Evolutionary conservation across 768 basidiomycete genomes (phyloP).

Genomic region (Astraeus odoratus): DNA sequence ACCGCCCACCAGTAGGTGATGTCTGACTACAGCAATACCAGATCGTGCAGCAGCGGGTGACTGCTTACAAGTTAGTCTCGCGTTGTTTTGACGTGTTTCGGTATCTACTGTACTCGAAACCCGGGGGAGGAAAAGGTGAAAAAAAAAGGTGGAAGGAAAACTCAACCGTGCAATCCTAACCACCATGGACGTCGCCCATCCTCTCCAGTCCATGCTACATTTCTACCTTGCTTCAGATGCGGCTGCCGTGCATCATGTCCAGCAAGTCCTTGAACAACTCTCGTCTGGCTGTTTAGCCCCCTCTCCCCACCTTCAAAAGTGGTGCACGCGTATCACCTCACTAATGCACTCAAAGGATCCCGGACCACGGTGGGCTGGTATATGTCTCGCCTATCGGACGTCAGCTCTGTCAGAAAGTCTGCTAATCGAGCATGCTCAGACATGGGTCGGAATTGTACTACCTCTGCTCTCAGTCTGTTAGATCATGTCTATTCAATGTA

Average conservation of each 20-base stretch:
- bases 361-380: constrained; percentile 74
- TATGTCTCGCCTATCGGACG: constrained; percentile 67
- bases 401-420: constrained; percentile 48
- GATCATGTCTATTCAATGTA: constrained; percentile 11
- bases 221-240: constrained; percentile 66
- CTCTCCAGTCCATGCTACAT: constrained; percentile 60
- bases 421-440: constrained; percentile 65
- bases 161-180: background rate
- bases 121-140: background rate
- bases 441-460: constrained; percentile 62
- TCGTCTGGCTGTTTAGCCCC: constrained; percentile 45
- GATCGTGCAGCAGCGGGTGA: background rate
- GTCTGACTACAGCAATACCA: too few species aligned
- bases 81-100: constrained; percentile 29
- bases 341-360: constrained; percentile 72
- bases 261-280: constrained; percentile 52
- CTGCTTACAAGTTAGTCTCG: background rate
- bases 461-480: constrained; percentile 64
- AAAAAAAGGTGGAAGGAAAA: too few species aligned
- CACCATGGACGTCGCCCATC: constrained; percentile 42
- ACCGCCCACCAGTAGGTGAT: too few species aligned
- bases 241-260: constrained; percentile 50
- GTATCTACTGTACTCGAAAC: background rate
- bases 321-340: constrained; percentile 66
- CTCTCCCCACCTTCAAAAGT: constrained; percentile 66